Evolutionary conservation across 2,329 filamentous ascomycete genomes (phyloP), one percentile per base, ranked within the genome.

Genomic region (Sporothrix mexicana): DNA sequence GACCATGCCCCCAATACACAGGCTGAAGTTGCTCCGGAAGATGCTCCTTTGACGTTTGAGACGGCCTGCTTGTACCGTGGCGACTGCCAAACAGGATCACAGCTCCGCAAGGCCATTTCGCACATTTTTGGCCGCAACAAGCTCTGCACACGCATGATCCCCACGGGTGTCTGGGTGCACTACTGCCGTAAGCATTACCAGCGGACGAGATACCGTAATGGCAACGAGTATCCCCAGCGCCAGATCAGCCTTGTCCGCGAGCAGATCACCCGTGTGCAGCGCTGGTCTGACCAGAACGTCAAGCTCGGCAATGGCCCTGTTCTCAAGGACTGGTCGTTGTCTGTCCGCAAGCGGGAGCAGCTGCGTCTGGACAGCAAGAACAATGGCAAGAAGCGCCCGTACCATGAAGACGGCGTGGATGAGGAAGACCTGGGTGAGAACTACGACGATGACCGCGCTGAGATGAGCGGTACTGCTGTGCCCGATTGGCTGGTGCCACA

Each of bases 91-190:
- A 91, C 88, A 0, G 85, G 85, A 3, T 89, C 88, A 5, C 85
- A 88, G 72, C 86, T 87, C 30, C 88, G 93, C 66, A 95, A 95
- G 81, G 90, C 91, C 5, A 91, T 95, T 73, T 94, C 92, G 0
- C 92, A 96, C 78, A 88, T 95, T 72, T 95, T 95, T 77, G 93
- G 93, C 25, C 88, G 93, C 51, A 96, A 96, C 84, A 96, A 96
- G 81, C 85, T 88, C 8, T 91, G 90, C 77, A 96, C 93, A 0
- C 87, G 91, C 47, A 84, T 86, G 61, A 93, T 96, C 67, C 92
- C 92, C 0, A 82, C 87, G 6, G 81, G 88, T 25, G 87, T 93
- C 1, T 95, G 92, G 92, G 88, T 93, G 0, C 88, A 91, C 77
- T 91, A 89, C 79, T 96, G 93, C 80, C 88, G 93, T 49, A 95